Conservation (phyloP, 192 early-diverging fungal genomes). For the Rhizophagus clarus region DNA sequence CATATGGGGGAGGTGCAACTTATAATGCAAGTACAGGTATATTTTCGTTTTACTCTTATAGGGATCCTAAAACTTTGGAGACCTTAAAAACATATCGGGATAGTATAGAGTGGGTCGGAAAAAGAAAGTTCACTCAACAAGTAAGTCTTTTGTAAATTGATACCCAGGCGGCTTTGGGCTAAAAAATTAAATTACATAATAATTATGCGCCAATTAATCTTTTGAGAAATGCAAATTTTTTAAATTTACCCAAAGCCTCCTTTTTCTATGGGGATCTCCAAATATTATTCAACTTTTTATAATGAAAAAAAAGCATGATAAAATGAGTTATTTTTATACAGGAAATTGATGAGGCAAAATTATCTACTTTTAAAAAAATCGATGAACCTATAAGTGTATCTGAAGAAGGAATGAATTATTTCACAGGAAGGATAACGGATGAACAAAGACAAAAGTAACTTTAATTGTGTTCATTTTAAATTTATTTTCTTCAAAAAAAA, state of each 20-base stretch:
- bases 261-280: no score
- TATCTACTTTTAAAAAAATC: conserved; percentile 83
- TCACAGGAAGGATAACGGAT: conserved; percentile 75
- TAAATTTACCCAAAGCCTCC: no score
- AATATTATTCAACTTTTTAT: neutral
- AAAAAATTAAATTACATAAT: no score
- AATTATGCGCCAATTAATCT: no score
- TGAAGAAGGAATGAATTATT: conserved; percentile 84
- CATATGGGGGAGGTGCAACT: conserved; percentile 89
- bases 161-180: no score
- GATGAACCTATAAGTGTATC: conserved; percentile 83
- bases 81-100: conserved; percentile 73
- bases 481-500: neutral
- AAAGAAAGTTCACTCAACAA: conserved; percentile 52
- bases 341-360: conserved; percentile 89
- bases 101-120: conserved; percentile 67
- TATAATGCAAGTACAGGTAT: conserved; percentile 76
- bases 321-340: conserved; percentile 34
- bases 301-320: neutral
- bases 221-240: no score
- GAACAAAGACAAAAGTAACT: conserved; percentile 81
- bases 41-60: conserved; percentile 90
- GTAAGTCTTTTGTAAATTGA: conserved; percentile 28
- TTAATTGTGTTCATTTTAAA: neutral
- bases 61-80: conserved; percentile 78